These are phyloP conservation scores for Diaporthe ilicicola DNA, from an alignment of 2,329 filamentous ascomycete genomes.

Conservation along the genomic window DNA sequence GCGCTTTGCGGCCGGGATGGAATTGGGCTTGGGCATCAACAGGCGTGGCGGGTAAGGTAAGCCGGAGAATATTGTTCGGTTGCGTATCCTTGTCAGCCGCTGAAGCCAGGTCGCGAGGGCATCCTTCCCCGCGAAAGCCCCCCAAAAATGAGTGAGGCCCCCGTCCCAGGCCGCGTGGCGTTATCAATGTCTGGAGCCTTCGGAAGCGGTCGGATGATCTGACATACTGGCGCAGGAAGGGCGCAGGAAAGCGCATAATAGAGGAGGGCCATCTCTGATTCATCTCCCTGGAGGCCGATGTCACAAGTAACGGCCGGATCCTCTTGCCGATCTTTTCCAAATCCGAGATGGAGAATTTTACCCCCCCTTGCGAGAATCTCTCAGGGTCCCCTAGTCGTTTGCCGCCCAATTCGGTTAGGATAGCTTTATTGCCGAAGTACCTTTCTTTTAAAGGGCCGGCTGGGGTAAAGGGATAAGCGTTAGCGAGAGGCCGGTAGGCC, in stretches of 20 bases:
- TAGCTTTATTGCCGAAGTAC: no score
- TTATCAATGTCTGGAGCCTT: constrained; percentile 1
- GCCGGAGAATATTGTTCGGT: constrained; percentile 8
- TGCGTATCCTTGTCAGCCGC: not conserved
- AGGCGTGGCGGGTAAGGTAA: not conserved
- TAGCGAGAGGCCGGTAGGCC: no score
- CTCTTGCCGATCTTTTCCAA: constrained; percentile 1
- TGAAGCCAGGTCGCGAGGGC: not conserved
- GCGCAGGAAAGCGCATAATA: not conserved
- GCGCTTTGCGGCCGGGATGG: not conserved
- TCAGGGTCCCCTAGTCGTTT: no score
- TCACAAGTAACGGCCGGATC: not conserved
- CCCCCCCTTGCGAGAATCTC: no score
- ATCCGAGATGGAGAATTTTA: no score
- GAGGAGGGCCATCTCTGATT: not conserved
- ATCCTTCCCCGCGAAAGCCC: not conserved
- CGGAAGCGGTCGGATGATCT: constrained; percentile 8
- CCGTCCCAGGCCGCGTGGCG: not conserved
- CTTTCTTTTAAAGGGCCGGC: no score
- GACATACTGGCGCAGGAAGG: not conserved
- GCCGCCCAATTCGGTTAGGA: no score
- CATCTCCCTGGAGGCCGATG: not conserved
- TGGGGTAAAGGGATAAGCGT: no score
- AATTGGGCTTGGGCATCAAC: not conserved
- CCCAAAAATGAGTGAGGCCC: not conserved